phyloP scores from a whole-genome alignment of 2,329 filamentous ascomycete species.

The Cercospora sp. region DNA sequence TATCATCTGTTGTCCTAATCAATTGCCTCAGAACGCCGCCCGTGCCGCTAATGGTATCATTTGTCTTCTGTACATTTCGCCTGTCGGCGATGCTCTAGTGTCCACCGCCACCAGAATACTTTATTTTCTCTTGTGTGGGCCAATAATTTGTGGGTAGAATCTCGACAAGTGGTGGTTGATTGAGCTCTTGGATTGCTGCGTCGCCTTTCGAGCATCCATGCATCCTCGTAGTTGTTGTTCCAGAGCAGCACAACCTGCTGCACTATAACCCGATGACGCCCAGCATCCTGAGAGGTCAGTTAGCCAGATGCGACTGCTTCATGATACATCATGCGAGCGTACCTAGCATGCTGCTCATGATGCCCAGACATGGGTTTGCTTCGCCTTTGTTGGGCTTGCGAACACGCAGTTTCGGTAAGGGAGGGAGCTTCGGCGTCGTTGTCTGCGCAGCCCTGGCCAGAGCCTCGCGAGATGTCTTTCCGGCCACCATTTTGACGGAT shows the following conservation, averaged over 20 bases:
- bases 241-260: slow-evolving; percentile 60
- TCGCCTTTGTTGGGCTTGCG: slow-evolving; percentile 63
- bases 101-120: background rate
- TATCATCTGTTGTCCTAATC: background rate
- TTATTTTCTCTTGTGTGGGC: slow-evolving; percentile 66
- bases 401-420: slow-evolving; percentile 63
- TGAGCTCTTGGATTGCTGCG: slow-evolving; percentile 62
- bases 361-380: slow-evolving; percentile 63
- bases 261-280: slow-evolving; percentile 72
- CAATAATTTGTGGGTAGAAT: slow-evolving; percentile 71
- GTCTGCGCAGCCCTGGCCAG: slow-evolving; percentile 39
- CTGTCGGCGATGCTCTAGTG: background rate
- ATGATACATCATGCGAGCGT: slow-evolving; percentile 35
- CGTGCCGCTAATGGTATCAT: background rate
- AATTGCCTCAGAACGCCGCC: background rate
- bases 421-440: slow-evolving; percentile 53
- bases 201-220: slow-evolving; percentile 67
- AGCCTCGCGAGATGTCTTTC: slow-evolving; percentile 35
- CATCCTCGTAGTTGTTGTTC: slow-evolving; percentile 63
- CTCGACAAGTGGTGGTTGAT: slow-evolving; percentile 91
- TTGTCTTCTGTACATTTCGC: background rate
- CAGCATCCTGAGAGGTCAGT: slow-evolving; percentile 64
- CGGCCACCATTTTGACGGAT: slow-evolving; percentile 35
- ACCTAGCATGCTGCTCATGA: slow-evolving; percentile 69
- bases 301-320: background rate